Evolutionary conservation across 108 stramenopile genomes (phyloP).

Genomic region (Cylindrotheca fusiformis): DNA sequence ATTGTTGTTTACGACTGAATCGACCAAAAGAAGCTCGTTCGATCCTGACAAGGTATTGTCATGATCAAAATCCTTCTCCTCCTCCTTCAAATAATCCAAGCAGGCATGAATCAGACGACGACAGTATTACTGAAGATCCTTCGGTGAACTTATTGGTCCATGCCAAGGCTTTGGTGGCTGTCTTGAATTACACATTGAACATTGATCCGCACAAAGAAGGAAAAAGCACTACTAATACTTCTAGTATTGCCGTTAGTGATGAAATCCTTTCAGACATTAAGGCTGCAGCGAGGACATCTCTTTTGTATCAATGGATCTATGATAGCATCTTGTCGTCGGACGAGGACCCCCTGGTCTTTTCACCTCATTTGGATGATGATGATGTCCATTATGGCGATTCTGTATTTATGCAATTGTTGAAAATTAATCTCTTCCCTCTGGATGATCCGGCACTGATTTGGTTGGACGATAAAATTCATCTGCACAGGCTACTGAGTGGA

Average conservation of each 20-base stretch:
- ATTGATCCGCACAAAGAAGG: not conserved
- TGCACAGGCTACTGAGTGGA: conserved; percentile 42
- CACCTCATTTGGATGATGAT: not conserved
- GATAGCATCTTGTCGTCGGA: not conserved
- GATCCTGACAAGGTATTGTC: too few relatives aligned
- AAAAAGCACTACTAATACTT: not conserved
- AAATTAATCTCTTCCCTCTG: conserved; percentile 58
- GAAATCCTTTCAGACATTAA: conserved; percentile 6
- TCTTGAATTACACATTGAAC: not conserved
- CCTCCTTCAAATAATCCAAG: too few relatives aligned
- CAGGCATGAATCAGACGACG: too few relatives aligned
- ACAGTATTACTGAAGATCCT: too few relatives aligned
- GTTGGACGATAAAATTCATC: conserved; percentile 64
- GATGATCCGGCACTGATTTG: conserved; percentile 59
- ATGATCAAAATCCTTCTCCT: too few relatives aligned
- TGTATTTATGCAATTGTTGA: conserved; percentile 26
- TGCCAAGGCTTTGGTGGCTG: not conserved
- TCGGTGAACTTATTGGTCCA: too few relatives aligned
- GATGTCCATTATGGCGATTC: not conserved
- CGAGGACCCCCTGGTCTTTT: conserved; percentile 3
- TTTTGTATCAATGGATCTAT: not conserved
- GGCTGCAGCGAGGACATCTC: not conserved
- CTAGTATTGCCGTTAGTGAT: not conserved
- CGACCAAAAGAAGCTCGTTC: too few relatives aligned
- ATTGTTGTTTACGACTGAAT: conserved; percentile 19